Evolutionary conservation across 306 rosid genomes (phyloP).

Genomic region (Sesbania bispinosa): DNA sequence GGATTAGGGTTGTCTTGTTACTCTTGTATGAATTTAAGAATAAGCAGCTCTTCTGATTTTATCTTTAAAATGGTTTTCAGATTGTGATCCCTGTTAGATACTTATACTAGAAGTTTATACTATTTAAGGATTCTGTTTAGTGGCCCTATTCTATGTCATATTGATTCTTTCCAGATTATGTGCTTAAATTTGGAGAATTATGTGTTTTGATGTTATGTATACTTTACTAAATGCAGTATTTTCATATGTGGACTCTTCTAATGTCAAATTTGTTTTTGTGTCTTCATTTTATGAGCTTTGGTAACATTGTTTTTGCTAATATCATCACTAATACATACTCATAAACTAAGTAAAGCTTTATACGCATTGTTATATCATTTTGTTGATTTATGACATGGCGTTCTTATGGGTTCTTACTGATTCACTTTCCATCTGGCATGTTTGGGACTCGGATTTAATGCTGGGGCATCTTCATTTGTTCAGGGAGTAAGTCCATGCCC

Average conservation of each 20-base stretch:
- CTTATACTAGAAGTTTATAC: not conserved
- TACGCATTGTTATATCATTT: not conserved
- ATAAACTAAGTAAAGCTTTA: not conserved
- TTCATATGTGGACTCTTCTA: not conserved
- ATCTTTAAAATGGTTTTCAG: constrained; percentile 7
- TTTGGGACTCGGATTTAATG: constrained; percentile 40
- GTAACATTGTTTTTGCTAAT: not conserved
- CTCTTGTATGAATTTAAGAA: not conserved
- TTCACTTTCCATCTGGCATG: constrained; percentile 29
- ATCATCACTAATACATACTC: not conserved
- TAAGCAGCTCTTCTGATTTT: not conserved
- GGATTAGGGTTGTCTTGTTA: not conserved
- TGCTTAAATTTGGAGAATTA: not conserved
- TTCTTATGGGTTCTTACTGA: constrained; percentile 12
- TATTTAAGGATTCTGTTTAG: constrained; percentile 7
- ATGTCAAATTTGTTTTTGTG: not conserved
- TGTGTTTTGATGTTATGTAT: too few species aligned
- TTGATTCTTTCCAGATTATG: not conserved
- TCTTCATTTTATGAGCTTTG: not conserved
- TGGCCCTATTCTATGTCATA: not conserved
- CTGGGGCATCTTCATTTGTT: constrained; percentile 28
- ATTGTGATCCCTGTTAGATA: not conserved
- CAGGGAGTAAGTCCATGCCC: constrained; percentile 69
- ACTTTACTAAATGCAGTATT: not conserved
- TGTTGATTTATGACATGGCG: not conserved